A percentile compares a stretch with the other conserved stretches of the same genome.
Evolutionary conservation across 441 rosid species (phyloP).

Genomic region (Lepidium campestre): DNA sequence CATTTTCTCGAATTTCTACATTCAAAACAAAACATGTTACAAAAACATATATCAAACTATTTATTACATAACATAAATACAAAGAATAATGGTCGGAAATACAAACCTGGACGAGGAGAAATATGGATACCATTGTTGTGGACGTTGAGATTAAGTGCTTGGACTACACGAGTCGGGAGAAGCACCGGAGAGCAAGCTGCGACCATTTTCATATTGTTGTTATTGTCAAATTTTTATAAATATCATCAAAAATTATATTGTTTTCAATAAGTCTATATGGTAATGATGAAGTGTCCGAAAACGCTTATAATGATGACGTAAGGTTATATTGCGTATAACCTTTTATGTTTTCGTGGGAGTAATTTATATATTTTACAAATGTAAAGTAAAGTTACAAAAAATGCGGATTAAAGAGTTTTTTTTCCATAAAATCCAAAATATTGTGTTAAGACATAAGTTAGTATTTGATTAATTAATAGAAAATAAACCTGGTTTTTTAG

Average conservation of each 20-base stretch:
- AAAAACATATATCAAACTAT: background rate
- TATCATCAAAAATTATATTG: background rate
- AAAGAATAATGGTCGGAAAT: too few relatives aligned
- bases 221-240: background rate
- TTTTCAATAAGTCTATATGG: background rate
- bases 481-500: constrained; percentile 50
- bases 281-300: too few relatives aligned
- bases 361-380: too few relatives aligned
- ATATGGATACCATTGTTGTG: constrained; percentile 56
- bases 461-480: background rate
- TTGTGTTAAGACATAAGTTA: too few relatives aligned
- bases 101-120: constrained; percentile 65
- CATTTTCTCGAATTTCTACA: constrained; percentile 29
- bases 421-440: too few relatives aligned
- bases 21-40: background rate
- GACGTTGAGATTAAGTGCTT: constrained; percentile 73
- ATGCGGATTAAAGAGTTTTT: too few relatives aligned
- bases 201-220: background rate
- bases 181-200: constrained; percentile 87
- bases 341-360: too few relatives aligned
- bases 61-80: background rate
- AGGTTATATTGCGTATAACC: too few relatives aligned
- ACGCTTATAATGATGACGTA: too few relatives aligned
- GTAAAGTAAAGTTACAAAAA: too few relatives aligned
- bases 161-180: constrained; percentile 77